A percentile compares a stretch with the other conserved stretches of the same genome.
Conservation (phyloP, 306 rosid species). For the Sphenostylis stenocarpa region DNA sequence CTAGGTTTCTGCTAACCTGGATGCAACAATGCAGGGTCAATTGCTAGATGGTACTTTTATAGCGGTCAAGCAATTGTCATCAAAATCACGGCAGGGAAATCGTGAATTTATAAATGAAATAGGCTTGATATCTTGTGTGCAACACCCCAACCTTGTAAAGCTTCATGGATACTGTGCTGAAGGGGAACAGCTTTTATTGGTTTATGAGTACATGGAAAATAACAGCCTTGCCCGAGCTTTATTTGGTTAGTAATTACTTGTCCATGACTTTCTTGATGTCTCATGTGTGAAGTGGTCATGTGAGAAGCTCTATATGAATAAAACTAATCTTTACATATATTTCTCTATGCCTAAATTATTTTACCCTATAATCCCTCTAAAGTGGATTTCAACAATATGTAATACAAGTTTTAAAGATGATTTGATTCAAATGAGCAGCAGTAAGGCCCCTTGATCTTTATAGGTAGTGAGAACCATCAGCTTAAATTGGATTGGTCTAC, state of each 20-base stretch:
- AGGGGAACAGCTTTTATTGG: conserved; percentile 62
- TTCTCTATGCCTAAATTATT: neutral
- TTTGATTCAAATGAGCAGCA: neutral
- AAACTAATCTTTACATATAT: neutral
- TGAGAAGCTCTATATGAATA: conserved; percentile 6
- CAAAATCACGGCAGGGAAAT: conserved; percentile 72
- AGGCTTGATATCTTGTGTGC: conserved; percentile 67
- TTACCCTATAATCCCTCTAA: neutral
- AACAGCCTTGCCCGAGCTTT: conserved; percentile 71
- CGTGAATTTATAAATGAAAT: conserved; percentile 78
- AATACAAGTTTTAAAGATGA: neutral
- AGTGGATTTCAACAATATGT: neutral
- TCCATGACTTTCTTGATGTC: neutral
- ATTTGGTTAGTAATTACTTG: conserved; percentile 51
- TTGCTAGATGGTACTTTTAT: conserved; percentile 60
- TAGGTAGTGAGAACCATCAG: conserved; percentile 39
- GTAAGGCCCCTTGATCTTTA: neutral
- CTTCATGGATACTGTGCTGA: conserved; percentile 74
- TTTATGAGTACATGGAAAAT: conserved; percentile 78
- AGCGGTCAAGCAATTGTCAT: conserved; percentile 77
- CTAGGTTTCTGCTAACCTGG: conserved; percentile 5
- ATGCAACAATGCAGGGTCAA: conserved; percentile 69
- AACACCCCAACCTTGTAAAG: conserved; percentile 82
- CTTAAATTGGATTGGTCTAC: conserved; percentile 58
- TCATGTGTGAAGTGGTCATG: neutral